Base-by-base conservation (phyloP, 2,329 filamentous ascomycete genomes). In the Penicillium sp. region DNA sequence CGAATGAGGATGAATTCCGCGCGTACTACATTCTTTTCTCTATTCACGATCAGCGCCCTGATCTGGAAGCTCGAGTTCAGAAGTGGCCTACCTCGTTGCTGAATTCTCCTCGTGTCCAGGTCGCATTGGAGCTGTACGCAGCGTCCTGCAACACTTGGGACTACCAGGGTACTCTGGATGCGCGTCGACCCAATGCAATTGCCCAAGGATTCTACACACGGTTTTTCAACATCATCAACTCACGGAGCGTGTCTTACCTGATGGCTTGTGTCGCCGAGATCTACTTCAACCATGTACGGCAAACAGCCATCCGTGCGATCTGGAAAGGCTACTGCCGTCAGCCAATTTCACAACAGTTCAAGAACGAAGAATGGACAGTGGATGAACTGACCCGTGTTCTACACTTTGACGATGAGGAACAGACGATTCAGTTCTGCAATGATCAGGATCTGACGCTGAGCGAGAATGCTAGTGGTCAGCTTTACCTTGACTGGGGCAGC, bases 221-320 rank as follows among this genome's bases (percentile, higher is more conserved):
- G 2, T 86, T 86, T 58, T 87, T 84, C 75, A 74, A 71, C 9
- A 61, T 83, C 16, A 67, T 86, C 38, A 73, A 74, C 48, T 85
- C 82, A 1, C 73, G 73, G 3, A 71, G 75, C 28, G 76, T 83
- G 1, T 81, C 83, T 0, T 87, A 85, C 60, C 69, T 86, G 7
- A 82, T 84, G 79, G 83, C 79, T 7, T 86, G 84, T 66, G 81
- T 84, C 22, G 81, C 82, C 1, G 84, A 86, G 60, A 79, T 84
- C 10, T 81, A 81, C 55, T 86, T 87, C 68, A 81, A 80, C 48
- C 70, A 80, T 24, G 71, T 86, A 39, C 80, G 84, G 10, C 76
- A 80, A 45, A 78, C 76, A 22, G 77, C 80, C 5, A 74, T 87
- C 41, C 77, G 80, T 35, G 74, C 76, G 2, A 77, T 84, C 36